These are phyloP conservation scores for Grosmannia huntii DNA, from an alignment of 2,329 filamentous ascomycete genomes.

Conservation along the genomic window DNA sequence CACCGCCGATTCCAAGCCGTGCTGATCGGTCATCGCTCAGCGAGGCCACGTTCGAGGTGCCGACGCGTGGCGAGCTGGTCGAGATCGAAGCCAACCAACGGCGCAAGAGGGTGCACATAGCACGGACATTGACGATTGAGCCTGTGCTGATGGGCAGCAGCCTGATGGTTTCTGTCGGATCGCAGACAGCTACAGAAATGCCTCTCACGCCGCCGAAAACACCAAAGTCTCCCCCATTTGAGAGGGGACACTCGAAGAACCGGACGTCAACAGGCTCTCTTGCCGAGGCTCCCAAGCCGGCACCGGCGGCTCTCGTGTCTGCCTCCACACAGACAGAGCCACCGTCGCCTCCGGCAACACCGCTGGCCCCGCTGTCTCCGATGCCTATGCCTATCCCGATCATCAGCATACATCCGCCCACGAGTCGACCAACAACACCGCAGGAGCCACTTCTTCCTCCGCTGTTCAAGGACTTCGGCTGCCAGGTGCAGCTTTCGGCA, in stretches of 20 bases:
- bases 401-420: conserved; percentile 84
- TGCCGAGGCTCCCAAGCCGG: conserved; percentile 17
- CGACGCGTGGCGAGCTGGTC: conserved; percentile 29
- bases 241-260: conserved; percentile 20
- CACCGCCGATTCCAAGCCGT: conserved; percentile 19
- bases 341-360: conserved; percentile 12
- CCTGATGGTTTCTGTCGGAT: conserved; percentile 51
- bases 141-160: conserved; percentile 22
- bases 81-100: conserved; percentile 65
- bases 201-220: conserved; percentile 54
- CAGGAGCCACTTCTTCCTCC: conserved; percentile 63
- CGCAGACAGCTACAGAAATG: conserved; percentile 50
- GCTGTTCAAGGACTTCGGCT: conserved; percentile 68
- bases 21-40: conserved; percentile 16
- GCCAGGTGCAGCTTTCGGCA: conserved; percentile 55
- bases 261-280: background rate
- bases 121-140: conserved; percentile 36
- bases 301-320: conserved; percentile 32
- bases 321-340: conserved; percentile 50
- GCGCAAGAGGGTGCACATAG: conserved; percentile 51
- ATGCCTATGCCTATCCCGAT: conserved; percentile 55
- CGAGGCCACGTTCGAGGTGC: conserved; percentile 26
- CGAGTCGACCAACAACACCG: conserved; percentile 70
- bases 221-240: conserved; percentile 36
- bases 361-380: background rate